Evolutionary conservation across 176 grass and related monocot species (phyloP).

Genomic region (Olyra latifolia): DNA sequence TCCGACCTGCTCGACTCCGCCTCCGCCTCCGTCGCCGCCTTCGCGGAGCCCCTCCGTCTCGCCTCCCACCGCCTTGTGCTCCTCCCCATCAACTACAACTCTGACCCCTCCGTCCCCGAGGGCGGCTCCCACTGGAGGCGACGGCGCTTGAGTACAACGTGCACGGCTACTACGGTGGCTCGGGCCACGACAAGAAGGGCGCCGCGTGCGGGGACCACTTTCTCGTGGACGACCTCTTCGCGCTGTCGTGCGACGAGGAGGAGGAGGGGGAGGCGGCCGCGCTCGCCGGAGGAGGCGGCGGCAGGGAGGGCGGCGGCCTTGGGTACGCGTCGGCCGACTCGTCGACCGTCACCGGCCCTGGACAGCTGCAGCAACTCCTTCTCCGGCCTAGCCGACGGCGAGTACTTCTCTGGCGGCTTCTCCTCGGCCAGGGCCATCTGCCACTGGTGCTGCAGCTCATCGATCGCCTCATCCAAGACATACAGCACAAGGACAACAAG

Average conservation of each 20-base stretch:
- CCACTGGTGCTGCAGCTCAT: conserved; percentile 68
- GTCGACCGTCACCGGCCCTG: conserved; percentile 77
- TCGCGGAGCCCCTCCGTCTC: conserved; percentile 52
- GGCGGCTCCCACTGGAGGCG: conserved; percentile 66
- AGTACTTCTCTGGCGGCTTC: conserved; percentile 57
- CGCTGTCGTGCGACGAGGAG: conserved; percentile 73
- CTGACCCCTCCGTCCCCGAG: conserved; percentile 42
- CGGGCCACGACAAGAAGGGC: neutral
- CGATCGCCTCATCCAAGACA: conserved; percentile 46
- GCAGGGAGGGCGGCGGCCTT: conserved; percentile 27
- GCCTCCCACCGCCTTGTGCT: conserved; percentile 46
- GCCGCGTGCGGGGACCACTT: conserved; percentile 49
- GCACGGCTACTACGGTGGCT: neutral
- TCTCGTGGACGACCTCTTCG: conserved; percentile 82
- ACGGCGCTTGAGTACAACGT: conserved; percentile 35
- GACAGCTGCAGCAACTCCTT: conserved; percentile 87
- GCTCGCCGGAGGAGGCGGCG: neutral
- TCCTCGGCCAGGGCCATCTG: conserved; percentile 61
- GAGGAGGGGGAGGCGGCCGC: conserved; percentile 33
- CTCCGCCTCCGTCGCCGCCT: conserved; percentile 37
- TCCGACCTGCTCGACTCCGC: conserved; percentile 55
- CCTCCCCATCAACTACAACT: conserved; percentile 72
- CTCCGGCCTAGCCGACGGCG: conserved; percentile 56
- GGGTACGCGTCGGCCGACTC: conserved; percentile 67
- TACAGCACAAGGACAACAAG: neutral